These are phyloP conservation scores for Suillus decipiens DNA, from an alignment of 768 basidiomycete genomes.

Conservation along the genomic window DNA sequence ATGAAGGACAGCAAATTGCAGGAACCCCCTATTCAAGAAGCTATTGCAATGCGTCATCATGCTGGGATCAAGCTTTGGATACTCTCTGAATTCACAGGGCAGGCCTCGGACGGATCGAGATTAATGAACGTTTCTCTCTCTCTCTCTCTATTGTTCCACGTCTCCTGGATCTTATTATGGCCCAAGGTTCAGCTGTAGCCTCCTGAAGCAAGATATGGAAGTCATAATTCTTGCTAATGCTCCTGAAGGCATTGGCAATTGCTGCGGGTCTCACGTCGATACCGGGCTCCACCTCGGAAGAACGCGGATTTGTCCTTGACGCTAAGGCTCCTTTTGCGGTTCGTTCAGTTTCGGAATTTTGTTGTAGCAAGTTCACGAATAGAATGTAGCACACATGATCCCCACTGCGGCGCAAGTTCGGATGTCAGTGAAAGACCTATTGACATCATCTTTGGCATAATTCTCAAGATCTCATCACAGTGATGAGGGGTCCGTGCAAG, in stretches of 20 bases:
- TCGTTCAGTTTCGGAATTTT: conserved; percentile 63
- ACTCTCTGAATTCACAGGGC: conserved; percentile 87
- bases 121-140: conserved; percentile 47
- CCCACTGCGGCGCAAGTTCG: conserved; percentile 21
- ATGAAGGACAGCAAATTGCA: conserved; percentile 95
- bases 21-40: conserved; percentile 69
- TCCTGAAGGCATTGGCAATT: conserved; percentile 62
- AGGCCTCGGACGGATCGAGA: conserved; percentile 99
- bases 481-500: neutral
- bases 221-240: conserved; percentile 92
- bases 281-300: conserved; percentile 66
- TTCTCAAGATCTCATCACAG: conserved; percentile 66
- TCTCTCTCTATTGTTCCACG: neutral
- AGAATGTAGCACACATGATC: conserved; percentile 34
- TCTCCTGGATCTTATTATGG: conserved; percentile 1
- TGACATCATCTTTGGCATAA: conserved; percentile 7
- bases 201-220: conserved; percentile 95
- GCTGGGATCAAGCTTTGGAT: conserved; percentile 84
- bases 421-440: conserved; percentile 13
- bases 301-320: conserved; percentile 66
- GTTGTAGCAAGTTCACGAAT: conserved; percentile 45
- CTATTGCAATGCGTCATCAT: conserved; percentile 85
- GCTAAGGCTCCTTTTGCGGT: conserved; percentile 78
- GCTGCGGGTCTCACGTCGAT: conserved; percentile 82
- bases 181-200: conserved; percentile 83